Percentiles rank a stretch among this genome's conserved stretches.
Evolutionary conservation across 257 asterid species (phyloP).

Genomic region (Nicotiana otophora): DNA sequence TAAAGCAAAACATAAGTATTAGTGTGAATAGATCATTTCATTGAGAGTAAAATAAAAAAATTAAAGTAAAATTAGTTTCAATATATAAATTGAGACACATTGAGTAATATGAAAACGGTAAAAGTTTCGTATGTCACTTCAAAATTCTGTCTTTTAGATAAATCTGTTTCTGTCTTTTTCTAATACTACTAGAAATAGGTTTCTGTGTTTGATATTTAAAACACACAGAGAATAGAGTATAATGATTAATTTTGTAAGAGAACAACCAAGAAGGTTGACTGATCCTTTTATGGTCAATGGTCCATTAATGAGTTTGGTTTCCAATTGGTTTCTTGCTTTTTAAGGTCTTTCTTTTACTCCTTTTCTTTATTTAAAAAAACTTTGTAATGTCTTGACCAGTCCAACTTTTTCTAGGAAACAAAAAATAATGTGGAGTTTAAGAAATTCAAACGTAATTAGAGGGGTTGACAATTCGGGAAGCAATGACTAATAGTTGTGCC

Average conservation of each 20-base stretch:
- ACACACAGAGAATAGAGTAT: neutral
- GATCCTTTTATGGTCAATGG: neutral
- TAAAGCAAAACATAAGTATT: too few species aligned
- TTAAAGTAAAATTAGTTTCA: too few species aligned
- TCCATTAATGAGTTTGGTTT: neutral
- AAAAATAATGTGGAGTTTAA: neutral
- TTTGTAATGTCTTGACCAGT: conserved; percentile 2
- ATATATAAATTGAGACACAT: too few species aligned
- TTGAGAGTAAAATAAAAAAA: too few species aligned
- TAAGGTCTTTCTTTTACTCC: neutral
- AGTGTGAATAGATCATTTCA: too few species aligned
- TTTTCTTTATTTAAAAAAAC: neutral
- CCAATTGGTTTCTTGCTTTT: neutral
- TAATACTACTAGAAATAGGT: too few species aligned
- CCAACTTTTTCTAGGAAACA: neutral
- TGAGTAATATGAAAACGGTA: too few species aligned
- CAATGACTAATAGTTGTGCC: neutral
- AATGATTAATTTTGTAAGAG: neutral
- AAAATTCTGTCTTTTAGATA: too few species aligned
- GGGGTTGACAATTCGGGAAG: neutral
- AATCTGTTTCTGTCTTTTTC: neutral
- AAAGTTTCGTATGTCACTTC: too few species aligned
- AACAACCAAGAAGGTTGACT: neutral
- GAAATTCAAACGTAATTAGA: neutral
- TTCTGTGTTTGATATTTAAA: too few species aligned